Percentiles rank a stretch among this genome's conserved stretches.
Conservation (phyloP, 257 asterid genomes). For the Salvia splendens region DNA sequence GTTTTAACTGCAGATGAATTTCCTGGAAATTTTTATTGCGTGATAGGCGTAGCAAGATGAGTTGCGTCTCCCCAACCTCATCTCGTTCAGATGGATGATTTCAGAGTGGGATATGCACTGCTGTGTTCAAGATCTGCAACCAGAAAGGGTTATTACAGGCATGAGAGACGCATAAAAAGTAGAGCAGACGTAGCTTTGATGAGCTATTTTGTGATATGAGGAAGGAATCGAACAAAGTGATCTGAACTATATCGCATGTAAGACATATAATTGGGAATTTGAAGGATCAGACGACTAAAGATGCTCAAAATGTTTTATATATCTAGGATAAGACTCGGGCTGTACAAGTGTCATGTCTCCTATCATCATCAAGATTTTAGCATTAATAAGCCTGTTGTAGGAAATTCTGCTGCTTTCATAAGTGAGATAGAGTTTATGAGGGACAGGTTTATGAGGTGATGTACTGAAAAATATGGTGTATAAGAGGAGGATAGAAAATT, state of each 20-base stretch:
- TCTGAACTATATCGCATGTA: neutral
- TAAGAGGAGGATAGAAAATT: slow-evolving; percentile 6
- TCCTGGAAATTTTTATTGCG: slow-evolving; percentile 5
- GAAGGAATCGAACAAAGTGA: neutral
- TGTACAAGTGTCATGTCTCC: neutral
- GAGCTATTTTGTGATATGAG: slow-evolving; percentile 10
- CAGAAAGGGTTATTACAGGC: slow-evolving; percentile 22
- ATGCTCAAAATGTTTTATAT: neutral
- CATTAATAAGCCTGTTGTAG: slow-evolving; percentile 5
- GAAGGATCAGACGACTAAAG: neutral
- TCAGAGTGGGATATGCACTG: slow-evolving; percentile 28
- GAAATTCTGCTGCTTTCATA: neutral
- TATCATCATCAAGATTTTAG: neutral
- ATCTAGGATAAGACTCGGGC: neutral
- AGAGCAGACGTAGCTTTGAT: neutral
- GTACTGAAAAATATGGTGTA: slow-evolving; percentile 11
- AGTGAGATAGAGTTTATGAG: neutral
- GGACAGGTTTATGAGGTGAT: neutral
- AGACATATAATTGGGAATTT: neutral
- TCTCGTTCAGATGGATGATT: slow-evolving; percentile 35
- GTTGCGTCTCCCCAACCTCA: slow-evolving; percentile 2
- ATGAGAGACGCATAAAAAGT: neutral
- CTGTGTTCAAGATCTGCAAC: slow-evolving; percentile 41
- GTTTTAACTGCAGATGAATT: neutral
- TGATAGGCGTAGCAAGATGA: slow-evolving; percentile 19